Conservation (phyloP, 345 rosid species). For the Eucalyptus cloeziana region DNA sequence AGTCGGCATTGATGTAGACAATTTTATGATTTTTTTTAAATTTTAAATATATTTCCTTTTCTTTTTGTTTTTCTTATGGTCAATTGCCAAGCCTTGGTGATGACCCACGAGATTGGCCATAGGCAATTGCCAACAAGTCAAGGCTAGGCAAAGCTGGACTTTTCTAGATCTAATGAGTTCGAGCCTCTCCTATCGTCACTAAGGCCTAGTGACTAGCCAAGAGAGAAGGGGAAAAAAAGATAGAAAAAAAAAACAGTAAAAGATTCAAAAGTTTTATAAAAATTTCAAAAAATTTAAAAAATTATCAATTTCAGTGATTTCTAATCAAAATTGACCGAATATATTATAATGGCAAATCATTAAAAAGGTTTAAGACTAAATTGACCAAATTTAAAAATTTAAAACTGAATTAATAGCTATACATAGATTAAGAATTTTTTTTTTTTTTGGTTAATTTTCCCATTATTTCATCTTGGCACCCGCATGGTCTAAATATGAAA, state of each 20-base stretch:
- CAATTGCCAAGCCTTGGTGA: not conserved
- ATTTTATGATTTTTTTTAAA: accelerated
- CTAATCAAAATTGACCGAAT: accelerated
- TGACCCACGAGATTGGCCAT: accelerated
- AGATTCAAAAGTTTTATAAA: not conserved
- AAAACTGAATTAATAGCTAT: not conserved
- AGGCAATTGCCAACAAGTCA: too few species aligned
- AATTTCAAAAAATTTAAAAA: not conserved
- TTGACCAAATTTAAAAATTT: accelerated
- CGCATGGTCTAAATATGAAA: not conserved
- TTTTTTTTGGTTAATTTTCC: not conserved
- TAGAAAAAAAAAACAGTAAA: too few species aligned
- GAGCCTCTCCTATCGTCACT: too few species aligned
- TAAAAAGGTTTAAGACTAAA: not conserved
- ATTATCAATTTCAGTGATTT: accelerated
- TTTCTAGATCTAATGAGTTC: too few species aligned
- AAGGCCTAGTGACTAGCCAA: too few species aligned
- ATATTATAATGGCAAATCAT: not conserved
- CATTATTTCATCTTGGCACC: not conserved
- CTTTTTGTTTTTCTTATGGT: not conserved
- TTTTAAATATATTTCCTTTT: not conserved
- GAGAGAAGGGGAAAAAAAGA: too few species aligned
- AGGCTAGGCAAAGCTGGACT: too few species aligned
- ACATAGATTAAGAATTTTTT: not conserved
- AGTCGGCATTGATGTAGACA: accelerated